phyloP scores from a whole-genome alignment of 2,329 filamentous ascomycete species.

The Dactylonectria estremocensis region DNA sequence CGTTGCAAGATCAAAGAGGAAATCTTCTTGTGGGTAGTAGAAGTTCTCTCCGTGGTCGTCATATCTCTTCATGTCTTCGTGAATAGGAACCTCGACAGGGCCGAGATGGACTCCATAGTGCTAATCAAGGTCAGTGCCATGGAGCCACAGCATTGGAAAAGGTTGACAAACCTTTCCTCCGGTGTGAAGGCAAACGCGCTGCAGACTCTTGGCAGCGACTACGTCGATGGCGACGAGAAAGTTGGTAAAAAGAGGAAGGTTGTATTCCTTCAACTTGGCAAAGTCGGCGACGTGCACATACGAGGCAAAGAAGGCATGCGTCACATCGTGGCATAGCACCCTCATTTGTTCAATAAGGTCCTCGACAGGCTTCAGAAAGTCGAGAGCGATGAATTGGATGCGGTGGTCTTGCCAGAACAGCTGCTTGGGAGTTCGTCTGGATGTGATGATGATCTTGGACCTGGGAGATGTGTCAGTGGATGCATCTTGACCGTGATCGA shows the following conservation, averaged over 20 bases:
- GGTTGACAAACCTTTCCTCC: conserved; percentile 34
- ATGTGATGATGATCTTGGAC: conserved; percentile 43
- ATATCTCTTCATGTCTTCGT: conserved; percentile 36
- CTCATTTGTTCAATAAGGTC: conserved; percentile 35
- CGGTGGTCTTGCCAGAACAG: conserved; percentile 37
- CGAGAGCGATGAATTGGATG: conserved; percentile 34
- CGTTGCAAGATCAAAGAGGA: conserved; percentile 30
- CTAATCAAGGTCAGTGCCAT: background rate
- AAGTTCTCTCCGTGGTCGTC: conserved; percentile 40
- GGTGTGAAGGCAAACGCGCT: conserved; percentile 37
- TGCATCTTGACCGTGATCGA: background rate
- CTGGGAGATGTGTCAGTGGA: conserved; percentile 7
- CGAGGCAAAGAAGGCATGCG: conserved; percentile 38
- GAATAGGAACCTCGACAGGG: conserved; percentile 34
- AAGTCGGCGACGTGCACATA: conserved; percentile 39
- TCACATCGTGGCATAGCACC: conserved; percentile 35
- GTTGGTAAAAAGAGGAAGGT: conserved; percentile 37
- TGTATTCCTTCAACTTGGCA: conserved; percentile 33
- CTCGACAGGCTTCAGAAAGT: conserved; percentile 37
- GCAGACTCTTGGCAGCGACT: conserved; percentile 31
- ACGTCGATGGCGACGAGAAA: conserved; percentile 36
- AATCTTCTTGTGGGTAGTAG: conserved; percentile 38
- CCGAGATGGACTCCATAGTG: conserved; percentile 38
- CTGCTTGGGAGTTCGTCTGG: conserved; percentile 28
- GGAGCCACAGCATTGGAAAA: background rate